Percentiles rank a stretch among this genome's conserved stretches.
phyloP scores from a whole-genome alignment of 2,329 filamentous ascomycete genomes.

The Colletotrichum costaricense region DNA sequence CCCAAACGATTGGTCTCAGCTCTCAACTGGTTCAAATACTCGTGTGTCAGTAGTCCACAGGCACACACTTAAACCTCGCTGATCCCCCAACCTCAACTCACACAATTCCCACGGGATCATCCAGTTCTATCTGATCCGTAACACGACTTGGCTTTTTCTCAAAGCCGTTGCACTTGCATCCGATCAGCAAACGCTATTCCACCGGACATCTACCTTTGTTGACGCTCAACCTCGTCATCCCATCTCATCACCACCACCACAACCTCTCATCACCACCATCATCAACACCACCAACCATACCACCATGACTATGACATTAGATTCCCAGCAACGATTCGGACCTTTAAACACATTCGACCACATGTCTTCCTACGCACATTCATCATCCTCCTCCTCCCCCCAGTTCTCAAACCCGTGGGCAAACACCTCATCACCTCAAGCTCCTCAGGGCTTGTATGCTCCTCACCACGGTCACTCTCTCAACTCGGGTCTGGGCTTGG shows the following conservation, averaged over 20 bases:
- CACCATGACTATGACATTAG: slow-evolving; percentile 95
- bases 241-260: slow-evolving; percentile 28
- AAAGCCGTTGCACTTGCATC: slow-evolving; percentile 59
- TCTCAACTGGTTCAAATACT: slow-evolving; percentile 43
- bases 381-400: slow-evolving; percentile 65
- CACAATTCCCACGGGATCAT: slow-evolving; percentile 43
- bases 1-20: slow-evolving; percentile 52
- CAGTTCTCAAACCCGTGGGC: slow-evolving; percentile 94
- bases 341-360: slow-evolving; percentile 80
- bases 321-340: slow-evolving; percentile 84
- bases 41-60: slow-evolving; percentile 38
- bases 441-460: slow-evolving; percentile 70
- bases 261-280: slow-evolving; percentile 38
- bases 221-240: slow-evolving; percentile 31
- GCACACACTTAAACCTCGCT: slow-evolving; percentile 57
- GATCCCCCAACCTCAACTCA: slow-evolving; percentile 59
- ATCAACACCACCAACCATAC: slow-evolving; percentile 37
- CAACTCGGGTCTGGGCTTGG: slow-evolving; percentile 68
- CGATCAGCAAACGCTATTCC: slow-evolving; percentile 59
- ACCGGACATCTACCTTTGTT: slow-evolving; percentile 39
- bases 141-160: slow-evolving; percentile 56
- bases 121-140: slow-evolving; percentile 46
- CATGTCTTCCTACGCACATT: slow-evolving; percentile 73
- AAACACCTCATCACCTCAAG: slow-evolving; percentile 63
- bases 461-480: slow-evolving; percentile 58